These are phyloP conservation scores for Serendipita indica DNA, from an alignment of 768 basidiomycete species.

Conservation along the genomic window DNA sequence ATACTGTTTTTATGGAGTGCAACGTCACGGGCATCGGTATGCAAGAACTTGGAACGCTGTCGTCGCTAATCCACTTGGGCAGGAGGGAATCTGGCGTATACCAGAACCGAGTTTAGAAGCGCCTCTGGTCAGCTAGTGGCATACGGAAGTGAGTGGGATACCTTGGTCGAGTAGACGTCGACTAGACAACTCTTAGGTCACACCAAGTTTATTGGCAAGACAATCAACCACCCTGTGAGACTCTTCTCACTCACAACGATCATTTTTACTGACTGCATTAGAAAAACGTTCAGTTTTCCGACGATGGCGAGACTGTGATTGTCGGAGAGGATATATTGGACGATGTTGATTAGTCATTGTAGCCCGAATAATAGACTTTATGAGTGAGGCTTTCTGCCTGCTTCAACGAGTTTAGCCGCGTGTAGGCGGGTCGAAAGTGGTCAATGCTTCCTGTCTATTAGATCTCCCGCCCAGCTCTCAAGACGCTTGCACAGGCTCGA, in stretches of 20 bases:
- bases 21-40: conserved; percentile 55
- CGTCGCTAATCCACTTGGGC: not conserved
- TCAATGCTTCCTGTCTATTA: not conserved
- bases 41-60: not conserved
- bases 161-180: not conserved
- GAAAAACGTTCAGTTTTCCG: conserved; percentile 66
- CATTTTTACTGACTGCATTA: conserved; percentile 22
- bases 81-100: conserved; percentile 73
- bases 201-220: conserved; percentile 74
- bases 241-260: not conserved
- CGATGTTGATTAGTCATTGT: not conserved
- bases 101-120: conserved; percentile 60
- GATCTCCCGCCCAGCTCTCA: too few relatives aligned
- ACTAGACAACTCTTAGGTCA: conserved; percentile 37
- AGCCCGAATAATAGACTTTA: not conserved
- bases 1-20: conserved; percentile 48
- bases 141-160: conserved; percentile 50
- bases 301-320: conserved; percentile 56
- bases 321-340: conserved; percentile 39
- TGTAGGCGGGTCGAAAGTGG: not conserved
- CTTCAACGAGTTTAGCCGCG: not conserved
- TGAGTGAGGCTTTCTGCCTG: not conserved
- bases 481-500: not conserved
- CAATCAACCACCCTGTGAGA: conserved; percentile 30
- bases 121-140: conserved; percentile 56